phyloP scores from a whole-genome alignment of 2,329 filamentous ascomycete species.

The Epichloe brachyelytri region DNA sequence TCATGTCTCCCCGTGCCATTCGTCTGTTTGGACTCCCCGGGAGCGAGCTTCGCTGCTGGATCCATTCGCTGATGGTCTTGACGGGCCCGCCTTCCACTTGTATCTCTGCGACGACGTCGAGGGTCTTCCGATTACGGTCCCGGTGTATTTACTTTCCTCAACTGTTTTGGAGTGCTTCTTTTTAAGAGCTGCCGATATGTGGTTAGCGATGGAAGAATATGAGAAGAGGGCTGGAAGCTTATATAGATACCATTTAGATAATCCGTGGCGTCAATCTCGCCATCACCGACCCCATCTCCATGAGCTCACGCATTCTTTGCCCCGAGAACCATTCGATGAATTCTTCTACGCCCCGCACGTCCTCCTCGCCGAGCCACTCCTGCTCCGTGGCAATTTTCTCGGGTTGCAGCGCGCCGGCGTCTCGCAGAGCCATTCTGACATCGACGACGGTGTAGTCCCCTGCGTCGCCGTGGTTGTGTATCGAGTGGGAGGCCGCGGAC shows the following conservation, averaged over 20 bases:
- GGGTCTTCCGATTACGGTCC: constrained; percentile 68
- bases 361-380: constrained; percentile 57
- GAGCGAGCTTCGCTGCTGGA: constrained; percentile 16
- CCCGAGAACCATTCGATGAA: constrained; percentile 73
- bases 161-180: constrained; percentile 86
- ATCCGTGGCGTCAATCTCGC: constrained; percentile 50
- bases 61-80: constrained; percentile 25
- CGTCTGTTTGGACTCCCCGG: constrained; percentile 2
- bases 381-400: constrained; percentile 56
- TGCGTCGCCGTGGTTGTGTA: constrained; percentile 50
- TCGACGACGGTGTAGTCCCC: constrained; percentile 47
- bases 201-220: background rate
- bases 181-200: constrained; percentile 50
- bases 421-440: constrained; percentile 72
- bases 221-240: too few relatives aligned
- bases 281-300: constrained; percentile 62
- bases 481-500: constrained; percentile 57
- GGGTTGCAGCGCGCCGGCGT: constrained; percentile 62
- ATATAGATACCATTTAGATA: constrained; percentile 47
- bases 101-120: constrained; percentile 53
- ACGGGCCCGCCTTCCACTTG: constrained; percentile 60
- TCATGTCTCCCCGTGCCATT: constrained; percentile 6
- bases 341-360: constrained; percentile 61
- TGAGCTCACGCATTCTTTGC: constrained; percentile 63
- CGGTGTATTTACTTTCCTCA: constrained; percentile 74